phyloP scores from a whole-genome alignment of 257 asterid genomes.

The Thymus mandschuricus region DNA sequence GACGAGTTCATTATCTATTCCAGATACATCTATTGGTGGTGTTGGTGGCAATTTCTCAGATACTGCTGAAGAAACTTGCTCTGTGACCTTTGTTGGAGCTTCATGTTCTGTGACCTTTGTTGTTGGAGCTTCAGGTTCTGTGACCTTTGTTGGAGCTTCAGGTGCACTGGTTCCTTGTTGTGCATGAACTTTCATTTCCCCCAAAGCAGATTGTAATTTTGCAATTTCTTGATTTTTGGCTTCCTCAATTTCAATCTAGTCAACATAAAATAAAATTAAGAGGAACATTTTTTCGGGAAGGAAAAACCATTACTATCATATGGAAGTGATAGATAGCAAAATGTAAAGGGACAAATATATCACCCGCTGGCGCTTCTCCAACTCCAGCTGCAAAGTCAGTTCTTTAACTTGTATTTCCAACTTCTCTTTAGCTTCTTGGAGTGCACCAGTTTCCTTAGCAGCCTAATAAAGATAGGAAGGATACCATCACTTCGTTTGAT shows the following conservation, averaged over 20 bases:
- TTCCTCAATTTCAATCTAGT: constrained; percentile 53
- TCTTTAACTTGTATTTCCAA: constrained; percentile 82
- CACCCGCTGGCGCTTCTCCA: constrained; percentile 82
- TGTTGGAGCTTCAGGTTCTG: neutral
- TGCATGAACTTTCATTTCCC: constrained; percentile 52
- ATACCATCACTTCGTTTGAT: constrained; percentile 5
- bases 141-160: constrained; percentile 39
- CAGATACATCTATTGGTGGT: constrained; percentile 39
- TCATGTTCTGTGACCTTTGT: constrained; percentile 33
- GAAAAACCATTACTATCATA: neutral
- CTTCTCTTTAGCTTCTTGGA: constrained; percentile 78
- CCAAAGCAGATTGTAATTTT: constrained; percentile 65
- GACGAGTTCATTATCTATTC: constrained; percentile 57
- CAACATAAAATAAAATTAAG: neutral
- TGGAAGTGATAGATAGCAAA: constrained; percentile 23
- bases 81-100: constrained; percentile 32
- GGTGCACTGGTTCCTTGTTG: constrained; percentile 57
- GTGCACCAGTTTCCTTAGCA: constrained; percentile 88
- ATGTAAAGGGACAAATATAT: constrained; percentile 22
- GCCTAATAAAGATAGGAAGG: constrained; percentile 53
- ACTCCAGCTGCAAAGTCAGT: constrained; percentile 61
- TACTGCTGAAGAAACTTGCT: constrained; percentile 26
- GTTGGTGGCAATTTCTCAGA: constrained; percentile 31
- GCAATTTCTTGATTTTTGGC: constrained; percentile 64
- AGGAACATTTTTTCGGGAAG: too few relatives aligned